A percentile compares a stretch with the other conserved stretches of the same genome.
Conservation (phyloP, 139 green algal genomes). For the Tetraselmis chui region DNA sequence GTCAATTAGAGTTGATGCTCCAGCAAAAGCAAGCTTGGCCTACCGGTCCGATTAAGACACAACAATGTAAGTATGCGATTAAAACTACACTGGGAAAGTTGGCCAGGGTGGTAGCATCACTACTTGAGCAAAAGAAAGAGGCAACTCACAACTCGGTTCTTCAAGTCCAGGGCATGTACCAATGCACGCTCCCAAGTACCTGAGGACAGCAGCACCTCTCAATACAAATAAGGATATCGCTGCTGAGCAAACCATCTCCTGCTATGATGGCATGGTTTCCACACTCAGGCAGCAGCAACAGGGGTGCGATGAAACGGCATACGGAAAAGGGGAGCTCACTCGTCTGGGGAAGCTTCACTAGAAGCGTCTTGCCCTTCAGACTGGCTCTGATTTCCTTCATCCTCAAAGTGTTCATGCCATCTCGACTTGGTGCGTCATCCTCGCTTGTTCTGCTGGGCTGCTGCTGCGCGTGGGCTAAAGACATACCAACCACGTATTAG, state of each 20-base stretch:
- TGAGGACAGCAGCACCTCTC: not conserved
- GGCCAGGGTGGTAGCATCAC: not conserved
- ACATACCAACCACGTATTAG: no score
- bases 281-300: not conserved
- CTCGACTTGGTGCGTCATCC: not conserved
- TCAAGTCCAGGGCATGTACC: not conserved
- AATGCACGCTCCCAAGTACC: not conserved
- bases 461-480: no score
- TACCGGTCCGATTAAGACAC: not conserved
- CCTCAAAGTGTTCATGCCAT: not conserved
- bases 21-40: not conserved
- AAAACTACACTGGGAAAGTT: not conserved
- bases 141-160: not conserved
- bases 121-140: not conserved
- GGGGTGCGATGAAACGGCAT: not conserved
- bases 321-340: not conserved
- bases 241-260: not conserved
- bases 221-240: not conserved
- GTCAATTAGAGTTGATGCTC: not conserved
- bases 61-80: not conserved
- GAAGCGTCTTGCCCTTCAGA: not conserved
- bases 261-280: no score
- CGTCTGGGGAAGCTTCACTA: not conserved
- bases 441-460: no score
- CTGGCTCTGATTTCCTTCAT: not conserved